phyloP scores from a whole-genome alignment of 2,329 filamentous ascomycete species.

The Setomelanomma holmii region DNA sequence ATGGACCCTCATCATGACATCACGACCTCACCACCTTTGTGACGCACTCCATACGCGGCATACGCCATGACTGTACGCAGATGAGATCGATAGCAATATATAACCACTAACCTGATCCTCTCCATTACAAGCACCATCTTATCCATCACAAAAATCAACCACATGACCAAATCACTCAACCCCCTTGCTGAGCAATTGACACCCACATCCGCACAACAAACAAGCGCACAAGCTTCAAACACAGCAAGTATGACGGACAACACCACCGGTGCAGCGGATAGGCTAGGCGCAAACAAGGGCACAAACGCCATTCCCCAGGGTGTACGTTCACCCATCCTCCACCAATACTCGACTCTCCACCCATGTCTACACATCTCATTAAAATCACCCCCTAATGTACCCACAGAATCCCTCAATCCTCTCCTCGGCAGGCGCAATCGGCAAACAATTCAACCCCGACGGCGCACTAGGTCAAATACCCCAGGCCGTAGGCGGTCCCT shows the following conservation, averaged over 20 bases:
- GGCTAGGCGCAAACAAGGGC: slow-evolving; percentile 35
- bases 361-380: neutral
- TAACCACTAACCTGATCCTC: neutral
- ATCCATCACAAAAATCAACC: neutral
- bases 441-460: slow-evolving; percentile 61
- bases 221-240: slow-evolving; percentile 14
- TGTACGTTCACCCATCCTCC: slow-evolving; percentile 6
- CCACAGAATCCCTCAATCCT: slow-evolving; percentile 48
- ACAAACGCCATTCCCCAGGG: slow-evolving; percentile 40
- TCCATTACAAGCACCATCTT: neutral
- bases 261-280: slow-evolving; percentile 32
- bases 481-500: slow-evolving; percentile 56
- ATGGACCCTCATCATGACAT: slow-evolving; percentile 32
- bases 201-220: slow-evolving; percentile 12
- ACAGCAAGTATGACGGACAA: slow-evolving; percentile 28
- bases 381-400: neutral
- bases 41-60: slow-evolving; percentile 8
- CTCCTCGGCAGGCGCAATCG: slow-evolving; percentile 60
- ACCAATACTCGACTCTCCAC: neutral
- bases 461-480: slow-evolving; percentile 60
- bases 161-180: slow-evolving; percentile 33
- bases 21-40: slow-evolving; percentile 13
- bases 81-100: no score
- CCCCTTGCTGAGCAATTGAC: slow-evolving; percentile 25
- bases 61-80: no score